These are phyloP conservation scores for Tricladium varicosporioides DNA, from an alignment of 2,329 filamentous ascomycete genomes.

Conservation along the genomic window DNA sequence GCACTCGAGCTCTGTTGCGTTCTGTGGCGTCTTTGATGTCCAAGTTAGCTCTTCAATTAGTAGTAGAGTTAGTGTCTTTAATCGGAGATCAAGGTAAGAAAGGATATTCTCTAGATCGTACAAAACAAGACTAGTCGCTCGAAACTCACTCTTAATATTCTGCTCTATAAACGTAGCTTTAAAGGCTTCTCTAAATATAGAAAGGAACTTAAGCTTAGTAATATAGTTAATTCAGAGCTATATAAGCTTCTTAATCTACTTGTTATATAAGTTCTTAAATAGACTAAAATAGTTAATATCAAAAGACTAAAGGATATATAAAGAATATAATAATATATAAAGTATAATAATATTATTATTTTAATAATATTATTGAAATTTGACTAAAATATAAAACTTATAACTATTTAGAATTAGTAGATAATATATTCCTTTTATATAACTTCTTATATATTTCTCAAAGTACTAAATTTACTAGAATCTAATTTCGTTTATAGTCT, in stretches of 20 bases:
- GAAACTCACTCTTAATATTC: not conserved
- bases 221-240: too few relatives aligned
- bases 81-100: too few relatives aligned
- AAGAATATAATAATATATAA: not conserved
- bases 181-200: too few relatives aligned
- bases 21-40: too few relatives aligned
- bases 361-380: not conserved
- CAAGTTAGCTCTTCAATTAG: too few relatives aligned
- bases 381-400: not conserved
- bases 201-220: too few relatives aligned
- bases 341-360: not conserved
- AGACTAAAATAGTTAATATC: not conserved
- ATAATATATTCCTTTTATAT: not conserved
- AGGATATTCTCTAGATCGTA: not conserved
- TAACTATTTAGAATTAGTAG: conserved; percentile 1
- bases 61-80: too few relatives aligned
- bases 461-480: conserved; percentile 3
- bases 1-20: too few relatives aligned
- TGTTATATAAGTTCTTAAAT: not conserved
- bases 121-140: not conserved
- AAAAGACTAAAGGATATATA: not conserved
- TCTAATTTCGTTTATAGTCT: not conserved
- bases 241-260: too few relatives aligned
- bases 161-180: not conserved
- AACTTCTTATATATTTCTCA: not conserved